Percentiles rank a stretch among this genome's conserved stretches.
Evolutionary conservation across 306 rosid species (phyloP).

Genomic region (Benincasa hispida): DNA sequence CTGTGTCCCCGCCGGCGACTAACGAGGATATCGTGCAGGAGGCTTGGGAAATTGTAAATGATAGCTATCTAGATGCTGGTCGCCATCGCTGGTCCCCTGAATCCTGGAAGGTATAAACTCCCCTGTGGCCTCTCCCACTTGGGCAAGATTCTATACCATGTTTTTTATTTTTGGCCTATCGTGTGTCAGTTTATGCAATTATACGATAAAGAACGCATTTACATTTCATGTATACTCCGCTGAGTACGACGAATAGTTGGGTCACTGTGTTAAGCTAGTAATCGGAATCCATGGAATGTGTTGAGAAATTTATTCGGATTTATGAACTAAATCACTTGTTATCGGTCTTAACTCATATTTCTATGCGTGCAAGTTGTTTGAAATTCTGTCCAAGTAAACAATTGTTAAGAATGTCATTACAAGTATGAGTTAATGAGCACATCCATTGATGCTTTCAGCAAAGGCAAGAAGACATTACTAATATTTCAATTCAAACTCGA

Average conservation of each 20-base stretch:
- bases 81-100: constrained; percentile 60
- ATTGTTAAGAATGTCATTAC: neutral
- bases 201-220: neutral
- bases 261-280: neutral
- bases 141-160: neutral
- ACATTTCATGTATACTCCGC: neutral
- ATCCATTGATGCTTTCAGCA: constrained; percentile 28
- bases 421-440: neutral
- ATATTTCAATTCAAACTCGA: constrained; percentile 56
- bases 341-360: neutral
- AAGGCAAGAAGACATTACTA: constrained; percentile 49
- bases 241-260: neutral
- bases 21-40: constrained; percentile 74
- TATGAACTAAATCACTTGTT: neutral
- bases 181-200: neutral
- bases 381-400: neutral
- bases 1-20: constrained; percentile 24
- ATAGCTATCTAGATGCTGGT: constrained; percentile 51
- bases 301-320: neutral
- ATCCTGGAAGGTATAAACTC: constrained; percentile 47
- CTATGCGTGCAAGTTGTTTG: neutral
- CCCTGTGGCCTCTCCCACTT: neutral
- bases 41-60: constrained; percentile 92
- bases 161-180: neutral
- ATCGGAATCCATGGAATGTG: neutral